phyloP scores from a whole-genome alignment of 495 filamentous ascomycete species.

The Neurospora intermedia region DNA sequence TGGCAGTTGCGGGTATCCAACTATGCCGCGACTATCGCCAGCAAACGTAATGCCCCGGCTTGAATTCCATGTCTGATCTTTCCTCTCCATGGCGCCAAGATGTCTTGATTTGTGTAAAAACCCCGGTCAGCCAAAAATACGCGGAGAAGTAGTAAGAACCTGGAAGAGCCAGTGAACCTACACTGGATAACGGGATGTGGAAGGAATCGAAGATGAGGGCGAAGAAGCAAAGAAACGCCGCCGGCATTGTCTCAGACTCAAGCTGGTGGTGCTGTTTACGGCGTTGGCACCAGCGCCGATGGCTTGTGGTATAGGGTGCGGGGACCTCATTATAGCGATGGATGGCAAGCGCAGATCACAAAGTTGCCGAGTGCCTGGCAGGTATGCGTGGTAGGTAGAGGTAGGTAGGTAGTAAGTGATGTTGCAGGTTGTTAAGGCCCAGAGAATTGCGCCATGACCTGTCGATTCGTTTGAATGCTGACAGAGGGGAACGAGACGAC shows the following conservation, averaged over 20 bases:
- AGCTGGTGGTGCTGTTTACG: not conserved
- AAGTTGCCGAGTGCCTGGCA: not conserved
- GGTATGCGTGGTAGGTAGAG: not conserved
- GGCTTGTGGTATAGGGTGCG: not conserved
- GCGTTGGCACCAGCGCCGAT: not conserved
- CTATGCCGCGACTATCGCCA: constrained; percentile 1
- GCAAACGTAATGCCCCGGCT: constrained; percentile 30
- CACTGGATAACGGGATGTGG: not conserved
- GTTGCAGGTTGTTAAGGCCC: not conserved
- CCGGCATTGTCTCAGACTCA: not conserved
- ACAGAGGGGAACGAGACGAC: not conserved
- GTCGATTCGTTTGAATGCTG: not conserved
- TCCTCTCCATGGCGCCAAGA: not conserved
- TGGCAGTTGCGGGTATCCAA: constrained; percentile 12
- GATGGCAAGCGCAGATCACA: not conserved
- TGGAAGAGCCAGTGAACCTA: not conserved
- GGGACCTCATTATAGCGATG: not conserved
- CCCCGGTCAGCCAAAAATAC: not conserved
- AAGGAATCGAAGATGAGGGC: not conserved
- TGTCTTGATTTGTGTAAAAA: not conserved
- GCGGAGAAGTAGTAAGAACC: not conserved
- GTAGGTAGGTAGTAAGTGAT: not conserved
- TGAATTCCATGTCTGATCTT: constrained; percentile 27
- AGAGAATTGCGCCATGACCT: not conserved
- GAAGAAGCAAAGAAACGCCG: constrained; percentile 4